A percentile compares a stretch with the other conserved stretches of the same genome.
Conservation (phyloP, 345 rosid species). For the Salix viminalis region DNA sequence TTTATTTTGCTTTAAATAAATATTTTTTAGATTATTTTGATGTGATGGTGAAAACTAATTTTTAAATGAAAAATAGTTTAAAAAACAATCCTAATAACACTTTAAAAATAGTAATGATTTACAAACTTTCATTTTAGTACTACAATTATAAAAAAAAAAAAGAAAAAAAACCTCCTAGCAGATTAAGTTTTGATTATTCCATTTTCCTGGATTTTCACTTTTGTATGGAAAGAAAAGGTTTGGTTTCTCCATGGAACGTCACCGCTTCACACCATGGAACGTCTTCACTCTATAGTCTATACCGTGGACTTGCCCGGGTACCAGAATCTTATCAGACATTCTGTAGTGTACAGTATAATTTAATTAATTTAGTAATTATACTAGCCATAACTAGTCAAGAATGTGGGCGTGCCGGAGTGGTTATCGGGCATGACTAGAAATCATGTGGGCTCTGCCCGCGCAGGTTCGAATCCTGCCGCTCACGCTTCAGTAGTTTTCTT, state of each 20-base stretch:
- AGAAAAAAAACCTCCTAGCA: not conserved
- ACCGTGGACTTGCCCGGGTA: not conserved
- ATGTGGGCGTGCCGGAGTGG: conserved; percentile 90
- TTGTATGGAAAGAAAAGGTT: not conserved
- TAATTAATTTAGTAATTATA: no score
- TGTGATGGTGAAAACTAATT: accelerated
- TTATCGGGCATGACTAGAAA: conserved; percentile 97
- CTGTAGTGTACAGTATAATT: no score
- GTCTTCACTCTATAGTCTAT: no score
- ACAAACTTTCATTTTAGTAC: no score
- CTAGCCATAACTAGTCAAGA: no score
- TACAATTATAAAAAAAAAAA: no score
- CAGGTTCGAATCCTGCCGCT: conserved; percentile 78
- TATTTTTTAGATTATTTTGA: no score
- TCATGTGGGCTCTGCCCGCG: conserved; percentile 94
- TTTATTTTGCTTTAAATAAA: no score
- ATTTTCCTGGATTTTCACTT: not conserved
- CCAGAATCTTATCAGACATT: not conserved
- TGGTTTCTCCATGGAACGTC: not conserved
- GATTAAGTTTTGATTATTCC: no score
- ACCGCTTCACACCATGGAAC: not conserved
- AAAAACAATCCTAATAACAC: no score
- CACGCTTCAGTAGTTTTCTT: conserved; percentile 14
- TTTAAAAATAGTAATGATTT: no score
- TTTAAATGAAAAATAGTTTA: no score